These are phyloP conservation scores for Rhizophagus clarus DNA, from an alignment of 192 early-diverging fungal species.

Conservation along the genomic window DNA sequence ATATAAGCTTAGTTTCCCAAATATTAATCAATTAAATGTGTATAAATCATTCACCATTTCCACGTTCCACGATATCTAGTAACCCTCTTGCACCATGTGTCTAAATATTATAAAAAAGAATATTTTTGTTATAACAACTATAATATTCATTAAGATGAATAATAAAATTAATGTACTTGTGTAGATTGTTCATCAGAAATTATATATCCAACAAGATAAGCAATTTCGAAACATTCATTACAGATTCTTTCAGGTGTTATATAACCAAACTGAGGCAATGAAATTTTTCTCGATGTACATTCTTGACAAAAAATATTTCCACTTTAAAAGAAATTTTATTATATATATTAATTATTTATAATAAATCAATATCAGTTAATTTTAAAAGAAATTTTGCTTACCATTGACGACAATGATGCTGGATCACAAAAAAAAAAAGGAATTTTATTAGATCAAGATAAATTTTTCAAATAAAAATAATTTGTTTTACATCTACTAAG, in stretches of 20 bases:
- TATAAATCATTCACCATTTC: slow-evolving; percentile 46
- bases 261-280: slow-evolving; percentile 58
- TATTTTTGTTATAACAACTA: neutral
- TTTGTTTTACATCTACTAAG: neutral
- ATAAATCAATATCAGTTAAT: neutral
- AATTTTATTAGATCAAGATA: slow-evolving; percentile 11
- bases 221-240: slow-evolving; percentile 57
- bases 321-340: slow-evolving; percentile 33
- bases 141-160: neutral
- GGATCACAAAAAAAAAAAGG: neutral
- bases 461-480: neutral
- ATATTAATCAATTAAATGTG: neutral
- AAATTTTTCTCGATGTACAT: slow-evolving; percentile 52
- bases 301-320: slow-evolving; percentile 61
- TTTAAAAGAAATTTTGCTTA: slow-evolving; percentile 27
- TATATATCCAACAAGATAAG: slow-evolving; percentile 57
- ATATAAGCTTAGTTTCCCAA: neutral
- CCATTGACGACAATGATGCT: slow-evolving; percentile 68
- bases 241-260: slow-evolving; percentile 57
- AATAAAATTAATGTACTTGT: slow-evolving; percentile 41
- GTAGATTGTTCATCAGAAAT: slow-evolving; percentile 56
- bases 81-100: slow-evolving; percentile 55
- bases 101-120: slow-evolving; percentile 26
- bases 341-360: neutral
- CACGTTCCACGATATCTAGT: slow-evolving; percentile 51